Percentiles rank a stretch among this genome's conserved stretches.
phyloP scores from a whole-genome alignment of 1,284 basidiomycete genomes.

The Pseudozyma thailandica region DNA sequence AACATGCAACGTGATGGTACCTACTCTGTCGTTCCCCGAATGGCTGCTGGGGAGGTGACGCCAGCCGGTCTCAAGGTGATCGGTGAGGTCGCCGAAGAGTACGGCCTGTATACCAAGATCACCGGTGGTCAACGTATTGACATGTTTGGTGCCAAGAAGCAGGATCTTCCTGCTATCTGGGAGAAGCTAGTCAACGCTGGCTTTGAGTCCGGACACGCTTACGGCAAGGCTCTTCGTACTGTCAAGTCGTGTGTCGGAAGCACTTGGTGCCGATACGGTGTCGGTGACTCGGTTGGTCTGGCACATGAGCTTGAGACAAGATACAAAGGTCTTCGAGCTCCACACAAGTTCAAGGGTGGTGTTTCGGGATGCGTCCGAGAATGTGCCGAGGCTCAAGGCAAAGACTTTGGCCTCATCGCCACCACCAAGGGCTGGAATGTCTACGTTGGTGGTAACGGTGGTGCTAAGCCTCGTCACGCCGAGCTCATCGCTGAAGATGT shows the following conservation, averaged over 20 bases:
- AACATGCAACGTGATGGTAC: slow-evolving; percentile 82
- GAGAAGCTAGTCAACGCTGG: slow-evolving; percentile 76
- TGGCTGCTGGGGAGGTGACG: slow-evolving; percentile 77
- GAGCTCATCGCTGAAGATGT: slow-evolving; percentile 71
- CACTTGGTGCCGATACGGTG: slow-evolving; percentile 79
- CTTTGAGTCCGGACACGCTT: slow-evolving; percentile 81
- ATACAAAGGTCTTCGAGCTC: slow-evolving; percentile 77
- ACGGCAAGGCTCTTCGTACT: slow-evolving; percentile 75
- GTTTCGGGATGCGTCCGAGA: slow-evolving; percentile 74
- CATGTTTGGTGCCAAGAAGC: slow-evolving; percentile 79
- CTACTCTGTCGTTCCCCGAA: slow-evolving; percentile 79
- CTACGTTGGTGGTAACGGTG: slow-evolving; percentile 80
- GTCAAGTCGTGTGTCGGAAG: slow-evolving; percentile 75
- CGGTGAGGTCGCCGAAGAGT: slow-evolving; percentile 78
- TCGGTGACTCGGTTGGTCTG: slow-evolving; percentile 80
- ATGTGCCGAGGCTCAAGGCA: slow-evolving; percentile 75
- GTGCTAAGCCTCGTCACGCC: slow-evolving; percentile 75
- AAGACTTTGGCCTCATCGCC: slow-evolving; percentile 82
- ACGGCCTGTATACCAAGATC: slow-evolving; percentile 72
- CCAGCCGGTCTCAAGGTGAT: slow-evolving; percentile 78
- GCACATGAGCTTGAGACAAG: slow-evolving; percentile 79
- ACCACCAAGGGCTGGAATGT: slow-evolving; percentile 76
- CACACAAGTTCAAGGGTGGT: slow-evolving; percentile 82
- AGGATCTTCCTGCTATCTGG: slow-evolving; percentile 82
- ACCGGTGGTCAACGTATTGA: slow-evolving; percentile 75